phyloP scores from a whole-genome alignment of 768 basidiomycete species.

The Mrakia frigida region DNA sequence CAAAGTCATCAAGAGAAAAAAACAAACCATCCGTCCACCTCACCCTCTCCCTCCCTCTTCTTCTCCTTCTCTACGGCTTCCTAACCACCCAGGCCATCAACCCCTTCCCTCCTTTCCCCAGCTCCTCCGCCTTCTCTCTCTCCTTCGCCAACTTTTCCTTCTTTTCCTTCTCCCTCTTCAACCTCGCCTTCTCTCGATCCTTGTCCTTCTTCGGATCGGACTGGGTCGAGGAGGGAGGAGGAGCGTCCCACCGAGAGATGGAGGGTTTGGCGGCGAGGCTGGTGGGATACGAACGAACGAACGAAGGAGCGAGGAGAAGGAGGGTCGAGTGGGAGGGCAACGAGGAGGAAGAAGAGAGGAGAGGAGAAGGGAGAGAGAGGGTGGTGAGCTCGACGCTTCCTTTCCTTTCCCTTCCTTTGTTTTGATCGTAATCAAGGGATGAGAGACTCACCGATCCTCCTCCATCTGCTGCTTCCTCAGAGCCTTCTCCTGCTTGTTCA shows the following conservation, averaged over 20 bases:
- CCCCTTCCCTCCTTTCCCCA: not conserved
- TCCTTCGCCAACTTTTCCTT: not conserved
- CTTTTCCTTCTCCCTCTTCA: conserved; percentile 9
- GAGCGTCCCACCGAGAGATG: conserved; percentile 10
- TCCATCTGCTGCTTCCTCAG: not conserved
- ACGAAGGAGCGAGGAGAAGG: not conserved
- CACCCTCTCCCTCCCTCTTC: not conserved
- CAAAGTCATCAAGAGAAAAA: too few species aligned
- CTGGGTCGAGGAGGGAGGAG: not conserved
- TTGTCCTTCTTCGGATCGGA: not conserved
- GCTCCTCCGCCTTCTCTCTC: not conserved
- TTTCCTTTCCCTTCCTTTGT: not conserved
- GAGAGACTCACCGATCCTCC: not conserved
- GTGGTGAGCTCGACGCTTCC: not conserved
- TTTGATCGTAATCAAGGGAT: not conserved
- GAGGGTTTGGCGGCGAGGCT: not conserved
- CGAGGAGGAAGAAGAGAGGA: not conserved
- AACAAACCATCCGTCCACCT: not conserved
- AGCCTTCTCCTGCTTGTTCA: not conserved
- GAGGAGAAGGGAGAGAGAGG: not conserved
- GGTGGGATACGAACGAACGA: not conserved
- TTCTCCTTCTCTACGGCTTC: not conserved
- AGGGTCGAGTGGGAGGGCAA: not conserved
- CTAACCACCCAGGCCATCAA: conserved; percentile 2
- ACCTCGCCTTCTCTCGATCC: conserved; percentile 7